Evolutionary conservation across 768 basidiomycete genomes (phyloP).

Genomic region (Phallus indusiatus): DNA sequence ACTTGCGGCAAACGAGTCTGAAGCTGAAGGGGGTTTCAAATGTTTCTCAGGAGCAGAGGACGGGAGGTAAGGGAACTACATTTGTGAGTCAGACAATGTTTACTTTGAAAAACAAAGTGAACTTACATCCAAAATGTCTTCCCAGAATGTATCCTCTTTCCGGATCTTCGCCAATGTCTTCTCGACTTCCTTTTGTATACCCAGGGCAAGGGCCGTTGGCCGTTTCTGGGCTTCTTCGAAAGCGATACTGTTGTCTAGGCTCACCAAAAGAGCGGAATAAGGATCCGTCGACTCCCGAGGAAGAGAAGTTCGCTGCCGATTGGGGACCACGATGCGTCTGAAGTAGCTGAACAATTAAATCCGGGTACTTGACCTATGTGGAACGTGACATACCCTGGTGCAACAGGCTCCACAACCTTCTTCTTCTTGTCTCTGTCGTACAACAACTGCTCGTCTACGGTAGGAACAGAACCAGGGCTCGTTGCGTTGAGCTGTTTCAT

Average conservation of each 20-base stretch:
- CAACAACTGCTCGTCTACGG: constrained; percentile 63
- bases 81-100: not conserved
- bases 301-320: constrained; percentile 28
- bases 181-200: constrained; percentile 56
- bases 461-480: constrained; percentile 48
- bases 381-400: constrained; percentile 18
- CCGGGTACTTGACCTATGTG: not conserved
- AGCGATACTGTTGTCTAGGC: constrained; percentile 25
- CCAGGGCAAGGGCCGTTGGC: constrained; percentile 55
- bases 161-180: constrained; percentile 51
- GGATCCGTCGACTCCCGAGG: constrained; percentile 32
- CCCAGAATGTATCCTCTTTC: constrained; percentile 74
- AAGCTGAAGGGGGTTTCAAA: constrained; percentile 42
- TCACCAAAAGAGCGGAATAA: constrained; percentile 31
- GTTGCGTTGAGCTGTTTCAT: constrained; percentile 53
- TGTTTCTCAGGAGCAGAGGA: constrained; percentile 44
- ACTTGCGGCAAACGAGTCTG: constrained; percentile 64
- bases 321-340: constrained; percentile 11
- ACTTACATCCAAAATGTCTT: constrained; percentile 76
- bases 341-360: not conserved
- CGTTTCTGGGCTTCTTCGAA: constrained; percentile 44
- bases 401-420: constrained; percentile 24
- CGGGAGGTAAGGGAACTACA: not conserved
- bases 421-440: constrained; percentile 66
- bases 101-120: not conserved